phyloP scores from a whole-genome alignment of 164 flowering plant genomes.

The Vitis amurensis region DNA sequence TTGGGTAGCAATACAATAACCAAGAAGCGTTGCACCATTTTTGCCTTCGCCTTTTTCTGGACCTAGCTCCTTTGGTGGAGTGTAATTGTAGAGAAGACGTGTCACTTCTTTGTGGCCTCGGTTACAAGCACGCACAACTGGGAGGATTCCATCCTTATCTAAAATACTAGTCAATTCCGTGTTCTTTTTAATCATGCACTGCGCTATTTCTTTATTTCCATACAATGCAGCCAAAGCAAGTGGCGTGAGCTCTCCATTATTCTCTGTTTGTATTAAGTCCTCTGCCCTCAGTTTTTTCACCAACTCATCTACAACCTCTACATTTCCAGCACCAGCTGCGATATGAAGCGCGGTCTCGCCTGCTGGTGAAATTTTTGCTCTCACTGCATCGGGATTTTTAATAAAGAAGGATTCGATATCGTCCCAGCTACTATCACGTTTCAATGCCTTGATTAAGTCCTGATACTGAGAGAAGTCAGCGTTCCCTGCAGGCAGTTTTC shows the following conservation, averaged over 20 bases:
- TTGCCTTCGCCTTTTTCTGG: neutral
- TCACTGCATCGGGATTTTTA: neutral
- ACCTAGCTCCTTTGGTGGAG: neutral
- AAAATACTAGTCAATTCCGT: neutral
- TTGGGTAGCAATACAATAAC: no score
- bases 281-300: neutral
- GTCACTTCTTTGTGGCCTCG: neutral
- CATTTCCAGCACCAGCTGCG: neutral
- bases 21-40: neutral
- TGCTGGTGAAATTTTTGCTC: neutral
- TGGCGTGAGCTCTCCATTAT: neutral
- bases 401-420: neutral
- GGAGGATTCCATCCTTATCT: neutral
- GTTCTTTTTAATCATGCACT: neutral
- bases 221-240: neutral
- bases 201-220: neutral
- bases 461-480: no score
- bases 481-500: no score
- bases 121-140: neutral
- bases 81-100: neutral
- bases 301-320: neutral
- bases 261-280: neutral
- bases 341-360: slow-evolving; percentile 1
- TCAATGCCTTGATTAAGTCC: neutral
- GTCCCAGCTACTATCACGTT: neutral